Conservation (phyloP, 441 rosid genomes). For the Brassica hybrid region DNA sequence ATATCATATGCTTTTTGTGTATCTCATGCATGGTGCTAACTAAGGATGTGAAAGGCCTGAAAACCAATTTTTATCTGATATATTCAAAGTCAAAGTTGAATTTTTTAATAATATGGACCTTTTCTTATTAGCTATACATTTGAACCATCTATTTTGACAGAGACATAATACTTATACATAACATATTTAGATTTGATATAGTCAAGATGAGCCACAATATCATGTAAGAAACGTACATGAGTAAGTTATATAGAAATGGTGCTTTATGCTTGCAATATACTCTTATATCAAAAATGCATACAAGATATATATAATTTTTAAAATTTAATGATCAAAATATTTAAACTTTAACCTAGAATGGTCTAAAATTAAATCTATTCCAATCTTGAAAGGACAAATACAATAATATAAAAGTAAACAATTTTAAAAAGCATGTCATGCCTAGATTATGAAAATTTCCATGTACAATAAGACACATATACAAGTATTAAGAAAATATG, state of each 20-base stretch:
- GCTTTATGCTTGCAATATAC: neutral
- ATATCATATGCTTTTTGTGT: neutral
- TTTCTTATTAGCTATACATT: neutral
- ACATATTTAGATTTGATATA: neutral
- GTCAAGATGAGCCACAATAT: neutral
- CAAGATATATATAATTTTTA: neutral
- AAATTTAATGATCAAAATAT: conserved; percentile 5
- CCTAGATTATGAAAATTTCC: conserved; percentile 40
- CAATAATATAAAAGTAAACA: conserved; percentile 21
- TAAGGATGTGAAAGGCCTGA: neutral
- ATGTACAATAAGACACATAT: conserved; percentile 27
- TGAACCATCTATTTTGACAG: neutral
- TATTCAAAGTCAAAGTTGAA: conserved; percentile 10
- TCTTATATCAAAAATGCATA: neutral
- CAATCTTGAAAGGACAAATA: conserved; percentile 38
- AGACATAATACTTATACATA: neutral
- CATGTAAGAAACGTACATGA: conserved; percentile 5
- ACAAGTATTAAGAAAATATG: conserved; percentile 7
- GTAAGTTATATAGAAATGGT: neutral
- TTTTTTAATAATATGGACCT: neutral
- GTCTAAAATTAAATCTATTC: conserved; percentile 39
- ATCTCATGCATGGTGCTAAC: neutral
- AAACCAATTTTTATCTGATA: neutral
- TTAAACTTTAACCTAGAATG: conserved; percentile 25
- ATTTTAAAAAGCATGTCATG: conserved; percentile 28